Percentiles rank a stretch among this genome's conserved stretches.
phyloP scores from a whole-genome alignment of 1,139 yeast species.

The Spathaspora sp. region DNA sequence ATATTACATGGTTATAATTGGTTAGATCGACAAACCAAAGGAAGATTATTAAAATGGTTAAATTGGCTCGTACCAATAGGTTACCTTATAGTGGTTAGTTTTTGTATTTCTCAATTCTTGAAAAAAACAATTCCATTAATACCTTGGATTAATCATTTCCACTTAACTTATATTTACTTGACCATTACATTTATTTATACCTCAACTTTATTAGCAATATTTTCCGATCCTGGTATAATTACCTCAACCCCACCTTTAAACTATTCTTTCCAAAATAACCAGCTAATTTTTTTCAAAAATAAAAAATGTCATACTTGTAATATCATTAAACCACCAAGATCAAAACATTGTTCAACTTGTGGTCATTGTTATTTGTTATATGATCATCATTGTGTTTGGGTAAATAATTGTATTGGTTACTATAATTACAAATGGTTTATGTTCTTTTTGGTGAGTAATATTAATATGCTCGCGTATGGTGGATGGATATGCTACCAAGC shows the following conservation, averaged over 20 bases:
- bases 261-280: conserved; percentile 33
- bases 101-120: conserved; percentile 51
- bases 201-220: conserved; percentile 40
- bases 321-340: conserved; percentile 75
- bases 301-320: conserved; percentile 57
- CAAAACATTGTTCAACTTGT: conserved; percentile 85
- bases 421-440: conserved; percentile 74
- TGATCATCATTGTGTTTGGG: conserved; percentile 97
- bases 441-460: conserved; percentile 55
- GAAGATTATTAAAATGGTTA: conserved; percentile 17
- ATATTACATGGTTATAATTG: conserved; percentile 8
- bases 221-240: conserved; percentile 56
- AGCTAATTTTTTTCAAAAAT: conserved; percentile 54
- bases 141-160: conserved; percentile 9
- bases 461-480: conserved; percentile 63
- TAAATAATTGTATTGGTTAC: conserved; percentile 86
- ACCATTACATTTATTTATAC: conserved; percentile 38
- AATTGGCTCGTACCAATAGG: conserved; percentile 52
- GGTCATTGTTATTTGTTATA: conserved; percentile 61
- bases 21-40: conserved; percentile 13
- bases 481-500: conserved; percentile 38
- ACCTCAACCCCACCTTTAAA: conserved; percentile 9
- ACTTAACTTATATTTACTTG: conserved; percentile 19
- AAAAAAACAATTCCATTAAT: conserved; percentile 30
- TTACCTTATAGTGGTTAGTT: conserved; percentile 42